These are phyloP conservation scores for Phialophora tarda DNA, from an alignment of 2,329 filamentous ascomycete genomes.

Conservation along the genomic window DNA sequence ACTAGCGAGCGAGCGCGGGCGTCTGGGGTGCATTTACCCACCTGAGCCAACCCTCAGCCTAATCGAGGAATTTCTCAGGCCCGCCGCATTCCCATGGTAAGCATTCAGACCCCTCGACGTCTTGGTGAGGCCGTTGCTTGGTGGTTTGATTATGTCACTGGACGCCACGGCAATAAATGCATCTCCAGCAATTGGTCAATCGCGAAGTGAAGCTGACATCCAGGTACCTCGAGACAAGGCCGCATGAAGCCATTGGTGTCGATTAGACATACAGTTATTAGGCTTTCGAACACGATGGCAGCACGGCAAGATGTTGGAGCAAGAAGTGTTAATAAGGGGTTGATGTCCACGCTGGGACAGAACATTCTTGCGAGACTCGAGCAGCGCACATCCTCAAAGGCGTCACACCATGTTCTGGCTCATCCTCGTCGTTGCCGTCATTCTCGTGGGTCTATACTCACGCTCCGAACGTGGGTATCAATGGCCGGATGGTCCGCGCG, in stretches of 20 bases:
- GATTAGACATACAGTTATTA: background rate
- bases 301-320: background rate
- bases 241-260: background rate
- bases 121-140: background rate
- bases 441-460: conserved; percentile 8
- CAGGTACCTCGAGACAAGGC: background rate
- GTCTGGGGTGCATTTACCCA: background rate
- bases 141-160: background rate
- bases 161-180: background rate
- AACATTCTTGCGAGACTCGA: background rate
- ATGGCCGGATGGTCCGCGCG: conserved; percentile 18
- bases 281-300: background rate
- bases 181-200: background rate
- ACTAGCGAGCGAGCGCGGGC: background rate
- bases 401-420: conserved; percentile 10
- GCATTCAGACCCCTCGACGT: background rate
- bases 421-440: background rate
- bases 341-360: background rate
- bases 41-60: background rate
- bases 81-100: background rate
- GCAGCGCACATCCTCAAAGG: background rate
- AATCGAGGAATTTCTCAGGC: background rate
- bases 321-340: background rate
- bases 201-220: background rate
- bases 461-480: background rate